Base-by-base conservation (phyloP, 2,329 filamentous ascomycete species). In the Aureobasidium sp. region DNA sequence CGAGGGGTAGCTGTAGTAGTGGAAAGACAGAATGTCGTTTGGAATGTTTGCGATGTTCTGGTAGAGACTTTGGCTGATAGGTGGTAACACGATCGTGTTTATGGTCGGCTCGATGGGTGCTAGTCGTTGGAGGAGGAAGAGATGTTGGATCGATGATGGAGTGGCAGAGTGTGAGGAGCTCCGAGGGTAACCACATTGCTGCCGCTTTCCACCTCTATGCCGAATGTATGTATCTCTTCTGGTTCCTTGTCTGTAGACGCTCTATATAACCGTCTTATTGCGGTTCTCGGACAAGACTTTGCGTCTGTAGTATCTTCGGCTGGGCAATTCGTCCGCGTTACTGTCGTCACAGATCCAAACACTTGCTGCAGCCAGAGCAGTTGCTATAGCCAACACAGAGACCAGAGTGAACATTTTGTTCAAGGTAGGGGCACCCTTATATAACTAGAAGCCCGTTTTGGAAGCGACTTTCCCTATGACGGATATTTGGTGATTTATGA, bases 1-100 rank as follows among this genome's bases (percentile, higher is more conserved):
- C 63, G 9, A 60, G 25, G 25, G 63, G 63, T 13, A 64, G 45
- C 27, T 37, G 25, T 5, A 64, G 41, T 2, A 64, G 50, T 14
- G 59, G 59, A 25, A 61, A 61, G 21, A 10, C 36, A 13, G 9
- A 11, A n/a, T 30, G n/a, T 27, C 8, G 42, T 37, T 6, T 27
- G 11, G 37, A 16, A 13, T 42, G 5, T 8, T 54, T 54, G 25
- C 29, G 14, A 21, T 10, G 8, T 25, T 32, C 9, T 16, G 21
- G 8, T 14, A 25, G 25, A 27, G 16, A 9, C 32, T 10, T 11
- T 16, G 21, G 16, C 9, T 53, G n/a, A 10, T 25, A 41, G 5
- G 36, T 29, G 11, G 29, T 48, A 27, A 36, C 30, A 9, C 21
- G 32, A 3, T 48, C 13, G 2, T 16, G 8, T 39, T 48, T 32